Percentiles rank a stretch among this genome's conserved stretches.
Evolutionary conservation across 768 basidiomycete species (phyloP).

Genomic region (Russula virescens): DNA sequence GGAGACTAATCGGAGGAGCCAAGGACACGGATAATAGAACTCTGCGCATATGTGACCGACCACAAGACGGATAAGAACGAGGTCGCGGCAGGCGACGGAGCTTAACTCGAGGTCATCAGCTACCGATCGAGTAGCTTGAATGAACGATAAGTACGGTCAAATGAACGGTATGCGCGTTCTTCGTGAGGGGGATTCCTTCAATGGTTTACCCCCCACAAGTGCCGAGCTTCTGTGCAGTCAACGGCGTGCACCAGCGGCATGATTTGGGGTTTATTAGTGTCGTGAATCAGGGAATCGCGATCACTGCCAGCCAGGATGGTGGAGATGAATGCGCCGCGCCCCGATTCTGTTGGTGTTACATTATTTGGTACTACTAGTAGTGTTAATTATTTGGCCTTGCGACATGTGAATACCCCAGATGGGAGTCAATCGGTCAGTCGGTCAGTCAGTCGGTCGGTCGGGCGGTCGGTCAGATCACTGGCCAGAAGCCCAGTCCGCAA

Average conservation of each 20-base stretch:
- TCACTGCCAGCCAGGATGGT: neutral
- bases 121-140: conserved; percentile 5
- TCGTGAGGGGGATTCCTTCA: neutral
- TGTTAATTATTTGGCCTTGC: neutral
- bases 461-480: no score
- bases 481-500: no score
- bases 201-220: neutral
- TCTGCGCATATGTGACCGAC: neutral
- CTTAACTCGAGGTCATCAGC: neutral
- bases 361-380: no score
- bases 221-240: conserved; percentile 1
- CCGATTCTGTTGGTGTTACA: neutral
- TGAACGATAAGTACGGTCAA: neutral
- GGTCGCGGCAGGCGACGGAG: conserved; percentile 1
- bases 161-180: neutral
- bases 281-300: neutral
- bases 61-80: neutral
- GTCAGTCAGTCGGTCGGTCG: no score
- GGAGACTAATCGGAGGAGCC: conserved; percentile 3
- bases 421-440: neutral
- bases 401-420: conserved; percentile 16
- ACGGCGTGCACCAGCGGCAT: conserved; percentile 3
- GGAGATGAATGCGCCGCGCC: conserved; percentile 2
- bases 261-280: conserved; percentile 13
- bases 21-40: neutral